Conservation (phyloP, 257 asterid species). For the Misopates orontium region DNA sequence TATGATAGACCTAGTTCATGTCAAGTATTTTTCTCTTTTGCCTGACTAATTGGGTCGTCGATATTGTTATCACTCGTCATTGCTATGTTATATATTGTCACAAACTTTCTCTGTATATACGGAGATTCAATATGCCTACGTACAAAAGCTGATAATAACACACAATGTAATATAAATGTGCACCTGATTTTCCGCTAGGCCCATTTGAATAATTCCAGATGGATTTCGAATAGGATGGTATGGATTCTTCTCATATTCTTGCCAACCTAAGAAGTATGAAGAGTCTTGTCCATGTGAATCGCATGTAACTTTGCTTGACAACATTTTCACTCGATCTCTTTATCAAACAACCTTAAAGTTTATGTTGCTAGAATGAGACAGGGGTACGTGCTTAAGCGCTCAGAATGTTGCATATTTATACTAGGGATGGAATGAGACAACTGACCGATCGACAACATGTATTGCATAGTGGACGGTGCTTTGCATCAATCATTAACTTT, state of each 20-base stretch:
- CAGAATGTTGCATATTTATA: constrained; percentile 12
- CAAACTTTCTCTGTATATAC: too few species aligned
- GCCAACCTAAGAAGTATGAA: constrained; percentile 54
- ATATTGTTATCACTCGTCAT: too few species aligned
- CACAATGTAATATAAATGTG: background rate
- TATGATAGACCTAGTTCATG: too few species aligned
- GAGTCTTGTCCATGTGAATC: constrained; percentile 55
- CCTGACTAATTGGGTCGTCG: too few species aligned
- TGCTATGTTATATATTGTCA: too few species aligned
- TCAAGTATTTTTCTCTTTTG: too few species aligned
- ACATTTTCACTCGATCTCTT: constrained; percentile 24
- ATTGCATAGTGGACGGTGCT: background rate
- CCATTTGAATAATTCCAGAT: constrained; percentile 59
- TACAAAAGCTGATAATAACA: too few species aligned
- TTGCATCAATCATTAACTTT: background rate
- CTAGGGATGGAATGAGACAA: constrained; percentile 13
- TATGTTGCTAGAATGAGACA: background rate
- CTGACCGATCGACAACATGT: constrained; percentile 6
- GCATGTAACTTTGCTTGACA: constrained; percentile 54
- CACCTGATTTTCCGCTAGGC: constrained; percentile 59
- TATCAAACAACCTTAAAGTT: constrained; percentile 11
- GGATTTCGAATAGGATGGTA: constrained; percentile 39
- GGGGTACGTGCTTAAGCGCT: background rate
- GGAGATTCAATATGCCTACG: too few species aligned
- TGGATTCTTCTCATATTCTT: constrained; percentile 48